Evolutionary conservation across 352 stramenopile genomes (phyloP).

Genomic region (Elongisporangium anandrum): DNA sequence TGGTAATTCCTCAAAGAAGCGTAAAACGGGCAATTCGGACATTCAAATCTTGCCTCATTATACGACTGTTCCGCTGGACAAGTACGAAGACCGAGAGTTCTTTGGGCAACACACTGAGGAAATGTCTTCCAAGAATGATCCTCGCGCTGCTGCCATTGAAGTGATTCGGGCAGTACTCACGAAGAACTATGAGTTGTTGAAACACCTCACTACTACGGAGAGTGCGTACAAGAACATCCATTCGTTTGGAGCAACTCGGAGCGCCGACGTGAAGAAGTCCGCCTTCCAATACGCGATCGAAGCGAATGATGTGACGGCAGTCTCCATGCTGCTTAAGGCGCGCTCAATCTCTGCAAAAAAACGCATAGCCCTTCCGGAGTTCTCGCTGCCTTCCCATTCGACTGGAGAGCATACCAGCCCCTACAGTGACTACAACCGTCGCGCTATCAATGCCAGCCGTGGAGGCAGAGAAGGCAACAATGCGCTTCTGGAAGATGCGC

Average conservation of each 20-base stretch:
- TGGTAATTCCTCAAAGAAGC: slow-evolving; percentile 4
- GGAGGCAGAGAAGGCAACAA: slow-evolving; percentile 79
- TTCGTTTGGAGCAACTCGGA: slow-evolving; percentile 39
- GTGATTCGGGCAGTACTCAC: slow-evolving; percentile 71
- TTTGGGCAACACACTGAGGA: slow-evolving; percentile 34
- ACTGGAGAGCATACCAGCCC: slow-evolving; percentile 73
- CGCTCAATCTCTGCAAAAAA: slow-evolving; percentile 31
- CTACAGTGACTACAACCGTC: slow-evolving; percentile 80
- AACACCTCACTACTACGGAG: slow-evolving; percentile 51
- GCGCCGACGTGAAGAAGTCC: slow-evolving; percentile 38
- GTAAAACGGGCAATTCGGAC: slow-evolving; percentile 26
- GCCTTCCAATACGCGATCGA: slow-evolving; percentile 68
- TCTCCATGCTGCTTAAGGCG: slow-evolving; percentile 39
- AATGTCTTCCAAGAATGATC: slow-evolving; percentile 33
- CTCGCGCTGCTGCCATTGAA: slow-evolving; percentile 48
- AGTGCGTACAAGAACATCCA: slow-evolving; percentile 38
- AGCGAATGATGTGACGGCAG: slow-evolving; percentile 43
- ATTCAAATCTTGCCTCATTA: slow-evolving; percentile 54
- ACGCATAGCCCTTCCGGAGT: slow-evolving; percentile 35
- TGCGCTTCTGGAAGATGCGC: slow-evolving; percentile 46
- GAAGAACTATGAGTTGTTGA: slow-evolving; percentile 64
- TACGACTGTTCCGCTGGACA: slow-evolving; percentile 30
- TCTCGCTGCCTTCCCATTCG: slow-evolving; percentile 63
- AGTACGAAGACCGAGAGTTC: slow-evolving; percentile 62
- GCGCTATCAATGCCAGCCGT: slow-evolving; percentile 77